Percentiles rank a stretch among this genome's conserved stretches.
These are phyloP conservation scores for Aspergillus sp. DNA, from an alignment of 2,329 filamentous ascomycete genomes.

Conservation along the genomic window DNA sequence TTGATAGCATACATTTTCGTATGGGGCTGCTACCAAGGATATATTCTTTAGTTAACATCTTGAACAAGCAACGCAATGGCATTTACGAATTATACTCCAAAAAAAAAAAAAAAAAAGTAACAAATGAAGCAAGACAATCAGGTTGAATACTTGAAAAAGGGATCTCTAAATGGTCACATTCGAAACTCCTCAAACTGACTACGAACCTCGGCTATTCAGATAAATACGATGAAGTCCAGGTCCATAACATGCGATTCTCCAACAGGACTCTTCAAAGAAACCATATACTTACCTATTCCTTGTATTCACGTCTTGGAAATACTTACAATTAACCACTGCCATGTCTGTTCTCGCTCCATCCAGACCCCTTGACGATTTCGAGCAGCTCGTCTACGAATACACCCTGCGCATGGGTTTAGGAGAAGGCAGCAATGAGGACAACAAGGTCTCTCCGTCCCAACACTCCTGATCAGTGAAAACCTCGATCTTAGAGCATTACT, in stretches of 20 bases:
- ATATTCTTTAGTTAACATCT: too few species aligned
- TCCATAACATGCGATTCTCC: too few species aligned
- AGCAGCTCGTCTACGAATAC: conserved; percentile 23
- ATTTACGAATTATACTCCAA: too few species aligned
- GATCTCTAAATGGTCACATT: too few species aligned
- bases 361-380: conserved; percentile 26
- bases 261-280: background rate
- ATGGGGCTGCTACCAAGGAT: too few species aligned
- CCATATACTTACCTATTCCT: too few species aligned
- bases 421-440: conserved; percentile 11
- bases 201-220: background rate
- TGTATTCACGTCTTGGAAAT: too few species aligned
- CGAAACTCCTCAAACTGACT: background rate
- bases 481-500: background rate
- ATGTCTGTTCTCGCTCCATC: conserved; percentile 16
- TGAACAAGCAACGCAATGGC: too few species aligned
- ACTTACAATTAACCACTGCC: background rate
- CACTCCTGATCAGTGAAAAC: background rate
- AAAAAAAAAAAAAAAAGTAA: too few species aligned
- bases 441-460: background rate
- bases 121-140: too few species aligned
- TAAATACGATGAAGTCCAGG: background rate
- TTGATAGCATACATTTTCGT: too few species aligned
- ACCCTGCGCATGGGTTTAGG: conserved; percentile 14
- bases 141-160: too few species aligned